These are phyloP conservation scores for Talaromyces sp. DNA, from an alignment of 2,329 filamentous ascomycete species.

Conservation along the genomic window DNA sequence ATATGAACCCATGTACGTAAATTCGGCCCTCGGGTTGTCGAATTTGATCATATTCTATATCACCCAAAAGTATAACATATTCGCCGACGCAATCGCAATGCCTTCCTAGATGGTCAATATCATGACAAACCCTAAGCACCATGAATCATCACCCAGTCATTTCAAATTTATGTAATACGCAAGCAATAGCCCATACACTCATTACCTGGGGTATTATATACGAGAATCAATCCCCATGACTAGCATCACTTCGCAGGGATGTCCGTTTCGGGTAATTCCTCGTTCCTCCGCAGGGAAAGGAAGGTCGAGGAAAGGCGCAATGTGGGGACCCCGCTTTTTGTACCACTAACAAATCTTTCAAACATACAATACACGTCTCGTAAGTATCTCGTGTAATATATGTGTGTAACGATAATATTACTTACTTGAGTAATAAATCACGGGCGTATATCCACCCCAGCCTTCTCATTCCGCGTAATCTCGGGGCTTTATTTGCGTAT, in stretches of 20 bases:
- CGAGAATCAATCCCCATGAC: background rate
- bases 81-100: background rate
- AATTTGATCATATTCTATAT: background rate
- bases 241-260: background rate
- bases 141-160: background rate
- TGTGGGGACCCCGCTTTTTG: conserved; percentile 15
- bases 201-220: background rate
- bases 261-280: background rate
- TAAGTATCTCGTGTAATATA: background rate
- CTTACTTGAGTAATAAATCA: background rate
- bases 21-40: background rate
- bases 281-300: background rate
- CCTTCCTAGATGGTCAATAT: background rate
- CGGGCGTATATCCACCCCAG: background rate
- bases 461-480: background rate
- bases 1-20: background rate
- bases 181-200: background rate
- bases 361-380: background rate
- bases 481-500: background rate
- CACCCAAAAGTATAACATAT: background rate
- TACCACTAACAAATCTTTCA: background rate
- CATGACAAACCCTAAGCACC: background rate
- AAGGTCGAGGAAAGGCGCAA: background rate
- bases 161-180: background rate
- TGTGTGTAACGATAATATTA: background rate